Percentiles rank a stretch among this genome's conserved stretches.
Evolutionary conservation across 164 flowering plant species (phyloP).

Genomic region (Nymphaea colorata): DNA sequence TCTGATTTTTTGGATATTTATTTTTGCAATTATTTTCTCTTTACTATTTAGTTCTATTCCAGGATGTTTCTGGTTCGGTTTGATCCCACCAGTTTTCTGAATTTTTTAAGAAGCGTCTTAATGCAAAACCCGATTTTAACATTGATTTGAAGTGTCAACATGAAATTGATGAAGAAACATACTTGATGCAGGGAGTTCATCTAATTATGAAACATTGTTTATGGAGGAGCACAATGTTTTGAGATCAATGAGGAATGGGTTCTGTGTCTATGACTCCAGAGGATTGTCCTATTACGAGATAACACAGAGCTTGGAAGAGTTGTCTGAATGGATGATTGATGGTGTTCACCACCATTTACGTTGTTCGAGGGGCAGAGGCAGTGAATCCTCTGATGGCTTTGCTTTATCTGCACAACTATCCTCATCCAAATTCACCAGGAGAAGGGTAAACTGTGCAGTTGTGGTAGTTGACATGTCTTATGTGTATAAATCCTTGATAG

Average conservation of each 20-base stretch:
- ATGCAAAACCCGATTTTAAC: not conserved
- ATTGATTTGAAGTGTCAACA: not conserved
- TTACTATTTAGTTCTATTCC: too few species aligned
- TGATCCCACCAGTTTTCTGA: too few species aligned
- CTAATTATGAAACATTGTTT: constrained; percentile 29
- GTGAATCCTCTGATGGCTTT: constrained; percentile 1
- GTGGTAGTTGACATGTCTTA: constrained; percentile 56
- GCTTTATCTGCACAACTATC: constrained; percentile 1
- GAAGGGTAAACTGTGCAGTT: constrained; percentile 49
- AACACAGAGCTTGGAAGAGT: constrained; percentile 26
- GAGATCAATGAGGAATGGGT: constrained; percentile 55
- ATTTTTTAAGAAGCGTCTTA: not conserved
- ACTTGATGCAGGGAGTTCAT: constrained; percentile 17
- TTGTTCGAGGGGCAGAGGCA: constrained; percentile 38
- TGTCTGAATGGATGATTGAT: constrained; percentile 40
- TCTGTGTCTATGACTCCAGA: constrained; percentile 64
- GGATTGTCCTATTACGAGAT: constrained; percentile 32
- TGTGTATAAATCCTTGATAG: constrained; percentile 22
- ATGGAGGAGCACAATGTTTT: constrained; percentile 78
- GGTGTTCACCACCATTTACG: constrained; percentile 63
- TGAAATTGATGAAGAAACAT: not conserved
- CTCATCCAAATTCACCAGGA: constrained; percentile 25
- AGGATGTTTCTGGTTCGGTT: too few species aligned
- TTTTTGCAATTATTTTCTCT: too few species aligned
- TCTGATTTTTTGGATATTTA: too few species aligned